Percentiles rank a stretch among this genome's conserved stretches.
Conservation (phyloP, 805 yeast species). For the Metschnikowia orientalis region DNA sequence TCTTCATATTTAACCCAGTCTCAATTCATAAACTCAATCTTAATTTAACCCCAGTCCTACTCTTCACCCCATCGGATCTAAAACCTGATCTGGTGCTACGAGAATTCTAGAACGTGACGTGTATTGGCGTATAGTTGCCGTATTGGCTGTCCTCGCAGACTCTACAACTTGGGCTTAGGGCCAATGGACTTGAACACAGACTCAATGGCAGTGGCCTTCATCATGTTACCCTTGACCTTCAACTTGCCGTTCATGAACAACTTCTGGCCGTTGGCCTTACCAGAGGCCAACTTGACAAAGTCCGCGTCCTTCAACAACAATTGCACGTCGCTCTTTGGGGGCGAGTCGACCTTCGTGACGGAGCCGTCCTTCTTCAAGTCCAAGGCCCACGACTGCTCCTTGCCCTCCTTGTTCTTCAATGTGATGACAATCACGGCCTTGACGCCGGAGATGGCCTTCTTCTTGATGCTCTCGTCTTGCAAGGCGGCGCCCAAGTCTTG, state of each 20-base stretch:
- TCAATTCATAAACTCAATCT: no score
- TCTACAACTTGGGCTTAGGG: slow-evolving; percentile 41
- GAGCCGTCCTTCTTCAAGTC: slow-evolving; percentile 20
- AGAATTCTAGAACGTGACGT: no score
- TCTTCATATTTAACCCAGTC: no score
- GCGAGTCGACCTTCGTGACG: slow-evolving; percentile 13
- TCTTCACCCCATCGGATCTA: no score
- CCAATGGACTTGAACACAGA: slow-evolving; percentile 52
- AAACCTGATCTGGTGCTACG: no score
- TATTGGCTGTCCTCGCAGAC: neutral
- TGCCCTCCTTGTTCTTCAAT: slow-evolving; percentile 21
- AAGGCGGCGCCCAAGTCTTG: slow-evolving; percentile 37
- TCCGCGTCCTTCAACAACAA: slow-evolving; percentile 64
- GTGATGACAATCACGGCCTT: slow-evolving; percentile 63
- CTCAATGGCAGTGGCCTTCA: slow-evolving; percentile 81
- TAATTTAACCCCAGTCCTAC: no score
- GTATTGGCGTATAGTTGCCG: no score
- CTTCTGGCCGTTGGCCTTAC: slow-evolving; percentile 81
- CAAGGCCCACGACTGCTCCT: slow-evolving; percentile 21
- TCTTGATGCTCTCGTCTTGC: slow-evolving; percentile 30
- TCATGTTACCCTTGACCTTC: slow-evolving; percentile 84
- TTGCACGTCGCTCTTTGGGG: slow-evolving; percentile 54
- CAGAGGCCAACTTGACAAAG: slow-evolving; percentile 65
- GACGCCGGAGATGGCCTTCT: slow-evolving; percentile 44
- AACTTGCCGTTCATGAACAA: slow-evolving; percentile 80